A percentile compares a stretch with the other conserved stretches of the same genome.
These are phyloP conservation scores for Neurospora tetrasperma DNA, from an alignment of 495 filamentous ascomycete genomes.

Conservation along the genomic window DNA sequence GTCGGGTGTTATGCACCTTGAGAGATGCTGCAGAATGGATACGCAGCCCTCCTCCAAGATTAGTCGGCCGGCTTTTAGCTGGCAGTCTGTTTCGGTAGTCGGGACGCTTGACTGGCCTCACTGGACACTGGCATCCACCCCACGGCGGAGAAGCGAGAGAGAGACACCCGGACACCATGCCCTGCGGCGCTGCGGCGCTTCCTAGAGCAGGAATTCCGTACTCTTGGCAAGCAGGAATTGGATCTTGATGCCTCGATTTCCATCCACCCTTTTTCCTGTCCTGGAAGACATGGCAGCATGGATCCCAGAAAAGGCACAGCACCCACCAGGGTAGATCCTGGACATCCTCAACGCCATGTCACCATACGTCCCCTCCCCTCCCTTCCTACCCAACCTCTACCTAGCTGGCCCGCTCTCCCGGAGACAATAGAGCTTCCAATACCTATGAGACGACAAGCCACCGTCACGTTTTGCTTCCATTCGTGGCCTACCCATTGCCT, in stretches of 20 bases:
- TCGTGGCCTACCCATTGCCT: neutral
- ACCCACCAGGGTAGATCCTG: neutral
- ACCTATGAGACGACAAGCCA: neutral
- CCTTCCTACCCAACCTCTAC: no score
- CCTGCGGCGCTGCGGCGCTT: neutral
- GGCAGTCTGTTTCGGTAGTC: neutral
- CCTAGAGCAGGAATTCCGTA: neutral
- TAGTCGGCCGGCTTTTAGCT: neutral
- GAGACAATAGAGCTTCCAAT: neutral
- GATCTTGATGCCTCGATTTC: neutral
- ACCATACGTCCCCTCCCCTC: slow-evolving; percentile 1
- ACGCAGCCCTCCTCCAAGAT: neutral
- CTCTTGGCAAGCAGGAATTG: neutral
- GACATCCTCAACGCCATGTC: neutral
- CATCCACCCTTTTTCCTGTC: neutral
- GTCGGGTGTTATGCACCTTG: neutral
- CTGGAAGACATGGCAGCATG: neutral
- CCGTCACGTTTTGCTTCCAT: neutral
- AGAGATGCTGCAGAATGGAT: neutral
- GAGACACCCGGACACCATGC: neutral
- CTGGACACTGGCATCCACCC: neutral
- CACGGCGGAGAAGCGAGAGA: neutral
- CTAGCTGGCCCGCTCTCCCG: neutral
- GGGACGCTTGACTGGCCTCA: neutral
- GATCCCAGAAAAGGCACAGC: neutral